Base-by-base conservation (phyloP, 1,139 yeast genomes). In the Geotrichum candidum region DNA sequence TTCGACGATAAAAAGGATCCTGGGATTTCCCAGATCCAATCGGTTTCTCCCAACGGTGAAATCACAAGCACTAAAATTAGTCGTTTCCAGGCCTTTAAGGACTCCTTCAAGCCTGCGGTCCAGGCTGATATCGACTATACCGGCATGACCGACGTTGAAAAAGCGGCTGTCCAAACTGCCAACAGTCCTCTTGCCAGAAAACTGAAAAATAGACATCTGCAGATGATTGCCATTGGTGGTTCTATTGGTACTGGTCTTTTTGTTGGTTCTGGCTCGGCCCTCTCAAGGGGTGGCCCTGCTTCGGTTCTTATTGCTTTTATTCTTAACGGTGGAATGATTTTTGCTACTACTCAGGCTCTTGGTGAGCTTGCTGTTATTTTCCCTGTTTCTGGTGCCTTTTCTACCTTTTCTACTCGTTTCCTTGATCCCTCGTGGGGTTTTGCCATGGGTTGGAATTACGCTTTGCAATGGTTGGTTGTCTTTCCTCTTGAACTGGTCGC, bases 391-490 rank as follows among this genome's bases (percentile, higher is more conserved):
- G 89, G 88, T 67, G 81, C 86, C 27, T 84, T 85, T 68, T 77
- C 84, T 31, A 82, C 80, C 64, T 84, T 80, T 70, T 77, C 85
- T 2, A 69, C 77, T 18, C 77, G 88, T 59, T 85, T 85, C 67
- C 75, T 85, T 54, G 88, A 84, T 66, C 86, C 87, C 25, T 78
- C 86, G 54, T 80, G 85, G 82, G 88, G 89, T 65, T 89, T 89
- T 73, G 88, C 96, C 38, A 84, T 88, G 72, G 90, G 91, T 58
- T 87, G 91, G 90, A 87, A 86, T 72, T 88, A 88, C 72, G 87
- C 86, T 61, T 71, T 88, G 68, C 89, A 86, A 77, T 88, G 94
- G 92, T 74, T 88, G 56, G 82, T 87, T 64, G 87, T 86, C 27
- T 75, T 88, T 64, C 94, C 96, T 0, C 76, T 88, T 64, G 96